Evolutionary conservation across 345 rosid species (phyloP), one percentile per base, ranked within the genome.

Genomic region (Angophora floribunda): DNA sequence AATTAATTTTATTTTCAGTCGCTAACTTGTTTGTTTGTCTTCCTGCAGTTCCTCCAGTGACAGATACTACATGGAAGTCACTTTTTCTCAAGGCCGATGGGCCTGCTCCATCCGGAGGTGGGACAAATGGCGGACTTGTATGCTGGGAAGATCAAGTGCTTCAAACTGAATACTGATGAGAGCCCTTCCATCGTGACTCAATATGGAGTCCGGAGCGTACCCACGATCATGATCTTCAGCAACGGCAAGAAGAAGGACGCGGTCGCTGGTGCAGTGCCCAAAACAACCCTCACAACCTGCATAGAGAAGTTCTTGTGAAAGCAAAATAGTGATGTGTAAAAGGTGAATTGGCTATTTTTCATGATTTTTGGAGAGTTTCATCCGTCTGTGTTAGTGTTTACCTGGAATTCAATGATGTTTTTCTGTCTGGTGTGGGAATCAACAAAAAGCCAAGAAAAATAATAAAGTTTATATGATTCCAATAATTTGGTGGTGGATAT

Each of bases 131-230:
- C 96, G 17, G 85, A 89, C 13, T 91, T 92, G 85, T 94, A 93
- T 82, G 87, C 92, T 4, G 94, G 95, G 78, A 93, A 90, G 87
- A 87, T 93, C 86, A 91, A 91, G 87, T 93, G 91, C 91, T 92
- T 91, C 87, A 93, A 92, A 79, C 86, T 95, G 57, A 92, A 90
- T 87, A 95, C 96, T 0, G 95, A 95, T 32, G 95, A 94, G 21
- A 92, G 94, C 61, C 96, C 92, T 84, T 63, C 93, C 41, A 91
- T 92, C 6, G 95, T 95, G 4, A 90, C 92, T 41, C 63, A 84
- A 78, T 92, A 94, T 53, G 95, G 94, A 67, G 92, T 94, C 88
- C 90, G 94, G 87, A 94, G 97, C 89, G 91, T 95, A 49, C 97
- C 97, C 52, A 92, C 95, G 8, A 91, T 92, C 89, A 90, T 93